phyloP scores from a whole-genome alignment of 495 filamentous ascomycete genomes.

The Podospora conica region DNA sequence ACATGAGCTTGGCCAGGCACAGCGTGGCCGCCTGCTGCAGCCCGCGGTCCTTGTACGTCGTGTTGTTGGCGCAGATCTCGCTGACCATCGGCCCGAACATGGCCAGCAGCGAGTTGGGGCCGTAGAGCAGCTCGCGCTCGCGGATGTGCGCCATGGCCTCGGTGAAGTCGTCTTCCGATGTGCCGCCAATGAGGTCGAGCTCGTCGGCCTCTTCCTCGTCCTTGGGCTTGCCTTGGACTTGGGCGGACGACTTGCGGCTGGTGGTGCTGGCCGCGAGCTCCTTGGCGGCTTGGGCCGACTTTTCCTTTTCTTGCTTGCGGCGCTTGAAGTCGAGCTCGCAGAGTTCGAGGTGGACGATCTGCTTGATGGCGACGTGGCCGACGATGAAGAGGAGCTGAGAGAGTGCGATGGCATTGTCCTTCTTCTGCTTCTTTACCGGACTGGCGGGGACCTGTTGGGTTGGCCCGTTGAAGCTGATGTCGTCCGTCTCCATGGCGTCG shows the following conservation, averaged over 20 bases:
- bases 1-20: slow-evolving; percentile 99
- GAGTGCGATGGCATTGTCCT: slow-evolving; percentile 64
- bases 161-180: slow-evolving; percentile 96
- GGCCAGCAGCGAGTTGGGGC: slow-evolving; percentile 72
- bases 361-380: slow-evolving; percentile 94
- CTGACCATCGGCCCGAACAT: slow-evolving; percentile 86
- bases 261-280: slow-evolving; percentile 29
- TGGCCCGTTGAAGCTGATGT: slow-evolving; percentile 24
- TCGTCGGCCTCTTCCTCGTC: slow-evolving; percentile 68
- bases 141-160: slow-evolving; percentile 93
- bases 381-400: slow-evolving; percentile 94
- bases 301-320: slow-evolving; percentile 90
- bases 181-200: slow-evolving; percentile 92
- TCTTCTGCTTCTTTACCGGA: slow-evolving; percentile 39
- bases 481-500: slow-evolving; percentile 28
- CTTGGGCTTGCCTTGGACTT: slow-evolving; percentile 35
- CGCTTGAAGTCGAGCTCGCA: slow-evolving; percentile 97
- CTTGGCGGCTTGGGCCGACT: slow-evolving; percentile 47
- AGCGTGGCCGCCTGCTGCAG: slow-evolving; percentile 89
- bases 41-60: slow-evolving; percentile 75
- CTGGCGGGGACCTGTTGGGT: slow-evolving; percentile 30
- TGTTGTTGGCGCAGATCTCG: slow-evolving; percentile 93
- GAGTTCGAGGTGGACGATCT: slow-evolving; percentile 98
- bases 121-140: slow-evolving; percentile 89
- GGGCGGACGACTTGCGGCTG: slow-evolving; percentile 28